phyloP scores from a whole-genome alignment of 257 asterid genomes.

The Ajuga chamaepitys region DNA sequence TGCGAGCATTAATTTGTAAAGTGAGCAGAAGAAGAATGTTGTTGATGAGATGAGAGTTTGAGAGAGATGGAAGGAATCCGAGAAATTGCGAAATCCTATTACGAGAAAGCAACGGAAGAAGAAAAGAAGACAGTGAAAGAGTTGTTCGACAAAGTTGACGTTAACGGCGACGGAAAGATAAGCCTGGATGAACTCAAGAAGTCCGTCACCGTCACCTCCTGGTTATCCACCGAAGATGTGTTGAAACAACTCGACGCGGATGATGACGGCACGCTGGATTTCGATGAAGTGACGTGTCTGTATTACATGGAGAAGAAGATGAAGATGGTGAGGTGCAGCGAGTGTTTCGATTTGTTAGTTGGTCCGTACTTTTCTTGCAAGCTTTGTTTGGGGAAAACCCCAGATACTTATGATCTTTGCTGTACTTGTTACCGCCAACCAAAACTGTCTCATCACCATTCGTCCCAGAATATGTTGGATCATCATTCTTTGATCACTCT shows the following conservation, averaged over 20 bases:
- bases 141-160: slow-evolving; percentile 14
- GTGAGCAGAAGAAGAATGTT: too few relatives aligned
- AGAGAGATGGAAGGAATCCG: slow-evolving; percentile 23
- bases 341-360: slow-evolving; percentile 4
- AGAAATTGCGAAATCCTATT: slow-evolving; percentile 20
- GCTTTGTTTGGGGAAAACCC: slow-evolving; percentile 11
- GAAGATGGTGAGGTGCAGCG: background rate
- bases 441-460: slow-evolving; percentile 7
- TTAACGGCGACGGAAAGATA: slow-evolving; percentile 14
- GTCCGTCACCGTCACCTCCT: background rate
- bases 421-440: slow-evolving; percentile 19
- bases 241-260: slow-evolving; percentile 20
- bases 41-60: background rate
- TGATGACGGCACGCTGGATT: slow-evolving; percentile 25
- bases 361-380: slow-evolving; percentile 31
- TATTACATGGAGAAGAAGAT: slow-evolving; percentile 24
- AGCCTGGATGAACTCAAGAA: slow-evolving; percentile 16
- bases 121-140: background rate
- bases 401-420: slow-evolving; percentile 19
- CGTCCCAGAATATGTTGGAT: slow-evolving; percentile 16
- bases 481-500: slow-evolving; percentile 14
- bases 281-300: slow-evolving; percentile 2
- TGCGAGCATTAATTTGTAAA: too few relatives aligned
- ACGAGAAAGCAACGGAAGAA: slow-evolving; percentile 18
- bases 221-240: slow-evolving; percentile 6